Conservation (phyloP, 495 filamentous ascomycete species). For the Aspergillus kassunensis region DNA sequence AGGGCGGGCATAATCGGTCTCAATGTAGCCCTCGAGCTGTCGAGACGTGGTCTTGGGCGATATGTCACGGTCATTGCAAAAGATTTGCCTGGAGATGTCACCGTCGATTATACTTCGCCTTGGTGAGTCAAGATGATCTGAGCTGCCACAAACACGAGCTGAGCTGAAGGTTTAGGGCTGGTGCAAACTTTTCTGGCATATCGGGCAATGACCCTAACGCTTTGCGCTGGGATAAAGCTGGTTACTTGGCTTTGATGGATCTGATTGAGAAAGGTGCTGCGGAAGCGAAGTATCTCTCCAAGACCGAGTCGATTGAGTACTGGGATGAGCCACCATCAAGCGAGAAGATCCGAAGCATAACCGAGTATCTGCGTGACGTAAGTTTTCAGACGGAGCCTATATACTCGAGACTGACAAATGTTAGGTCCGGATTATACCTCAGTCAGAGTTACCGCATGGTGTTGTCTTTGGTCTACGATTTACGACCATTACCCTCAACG, state of each 20-base stretch:
- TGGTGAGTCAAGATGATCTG: slow-evolving; percentile 19
- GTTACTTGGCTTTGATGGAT: slow-evolving; percentile 18
- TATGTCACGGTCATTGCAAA: slow-evolving; percentile 28
- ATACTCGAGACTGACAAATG: neutral
- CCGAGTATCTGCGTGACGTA: slow-evolving; percentile 30
- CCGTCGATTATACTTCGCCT: slow-evolving; percentile 29
- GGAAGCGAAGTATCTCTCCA: slow-evolving; percentile 21
- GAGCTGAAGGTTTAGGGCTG: no score
- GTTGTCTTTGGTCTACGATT: slow-evolving; percentile 26
- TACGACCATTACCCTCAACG: slow-evolving; percentile 29
- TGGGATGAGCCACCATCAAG: slow-evolving; percentile 27
- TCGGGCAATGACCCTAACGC: slow-evolving; percentile 30
- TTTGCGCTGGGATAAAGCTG: slow-evolving; percentile 26
- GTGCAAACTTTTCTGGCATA: slow-evolving; percentile 33
- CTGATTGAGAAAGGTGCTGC: slow-evolving; percentile 20
- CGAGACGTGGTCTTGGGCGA: slow-evolving; percentile 23
- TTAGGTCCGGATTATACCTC: slow-evolving; percentile 7
- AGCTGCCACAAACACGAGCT: no score
- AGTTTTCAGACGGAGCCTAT: neutral
- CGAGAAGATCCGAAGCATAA: slow-evolving; percentile 27
- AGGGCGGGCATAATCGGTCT: slow-evolving; percentile 35
- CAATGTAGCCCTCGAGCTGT: slow-evolving; percentile 30
- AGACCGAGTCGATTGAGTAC: slow-evolving; percentile 26
- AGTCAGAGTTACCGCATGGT: slow-evolving; percentile 19
- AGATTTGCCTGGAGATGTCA: slow-evolving; percentile 28